Conservation (phyloP, 345 rosid genomes). For the Conringia planisiliqua region DNA sequence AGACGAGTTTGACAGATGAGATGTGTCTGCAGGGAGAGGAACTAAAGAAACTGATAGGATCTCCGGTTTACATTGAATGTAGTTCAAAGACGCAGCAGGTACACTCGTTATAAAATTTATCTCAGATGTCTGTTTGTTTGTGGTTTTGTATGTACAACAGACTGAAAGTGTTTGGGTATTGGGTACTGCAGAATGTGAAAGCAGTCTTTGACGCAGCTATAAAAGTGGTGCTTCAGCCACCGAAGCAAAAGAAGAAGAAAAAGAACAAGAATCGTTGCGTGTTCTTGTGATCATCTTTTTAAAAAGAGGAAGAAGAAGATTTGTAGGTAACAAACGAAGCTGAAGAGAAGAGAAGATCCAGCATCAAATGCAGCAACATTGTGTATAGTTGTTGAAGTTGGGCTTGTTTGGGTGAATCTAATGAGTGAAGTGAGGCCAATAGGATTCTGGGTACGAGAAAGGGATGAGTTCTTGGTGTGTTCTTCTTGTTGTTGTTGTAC, state of each 20-base stretch:
- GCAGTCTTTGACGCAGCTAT: slow-evolving; percentile 85
- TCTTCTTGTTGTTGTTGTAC: slow-evolving; percentile 20
- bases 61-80: slow-evolving; percentile 86
- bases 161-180: background rate
- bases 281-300: slow-evolving; percentile 33
- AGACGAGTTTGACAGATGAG: background rate
- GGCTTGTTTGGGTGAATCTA: slow-evolving; percentile 19
- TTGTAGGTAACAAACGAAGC: slow-evolving; percentile 21
- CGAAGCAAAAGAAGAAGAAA: slow-evolving; percentile 86
- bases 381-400: slow-evolving; percentile 23
- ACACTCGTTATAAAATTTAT: background rate
- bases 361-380: slow-evolving; percentile 22
- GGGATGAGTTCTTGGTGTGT: slow-evolving; percentile 23
- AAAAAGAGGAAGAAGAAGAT: background rate
- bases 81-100: slow-evolving; percentile 98
- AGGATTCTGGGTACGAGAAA: background rate
- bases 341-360: background rate
- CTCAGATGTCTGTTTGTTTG: background rate
- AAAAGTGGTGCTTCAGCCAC: slow-evolving; percentile 89
- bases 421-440: slow-evolving; percentile 21
- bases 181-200: slow-evolving; percentile 69
- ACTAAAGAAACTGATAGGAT: slow-evolving; percentile 76
- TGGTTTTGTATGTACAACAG: background rate
- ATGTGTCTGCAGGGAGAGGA: slow-evolving; percentile 73
- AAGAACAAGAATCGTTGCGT: slow-evolving; percentile 33